Percentiles rank a stretch among this genome's conserved stretches.
phyloP scores from a whole-genome alignment of 176 grass and related monocot genomes.

The Rhynchospora breviuscula region DNA sequence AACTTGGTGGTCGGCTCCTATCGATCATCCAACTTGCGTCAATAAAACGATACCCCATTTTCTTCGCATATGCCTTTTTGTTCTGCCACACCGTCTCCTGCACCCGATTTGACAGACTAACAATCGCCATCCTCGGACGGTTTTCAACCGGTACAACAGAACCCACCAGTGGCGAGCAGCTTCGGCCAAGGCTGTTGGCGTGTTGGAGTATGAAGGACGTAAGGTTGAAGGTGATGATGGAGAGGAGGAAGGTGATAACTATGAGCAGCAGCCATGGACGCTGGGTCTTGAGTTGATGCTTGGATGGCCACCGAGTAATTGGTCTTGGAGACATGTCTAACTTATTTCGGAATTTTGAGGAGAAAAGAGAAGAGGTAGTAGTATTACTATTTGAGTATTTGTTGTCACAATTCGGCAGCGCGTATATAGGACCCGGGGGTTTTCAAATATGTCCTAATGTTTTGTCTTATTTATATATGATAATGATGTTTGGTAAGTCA shows the following conservation, averaged over 20 bases:
- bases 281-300: background rate
- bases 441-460: background rate
- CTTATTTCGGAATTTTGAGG: background rate
- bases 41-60: conserved; percentile 27
- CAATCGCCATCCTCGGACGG: conserved; percentile 27
- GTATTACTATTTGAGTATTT: background rate
- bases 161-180: background rate
- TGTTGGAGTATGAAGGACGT: conserved; percentile 3
- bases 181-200: conserved; percentile 31
- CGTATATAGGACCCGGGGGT: background rate
- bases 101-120: conserved; percentile 24
- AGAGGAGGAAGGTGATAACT: background rate
- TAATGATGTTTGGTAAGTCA: no score
- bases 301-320: background rate
- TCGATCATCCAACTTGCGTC: conserved; percentile 26
- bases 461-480: background rate
- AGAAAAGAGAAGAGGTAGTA: background rate
- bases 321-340: background rate
- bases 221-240: background rate
- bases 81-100: conserved; percentile 21
- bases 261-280: conserved; percentile 17
- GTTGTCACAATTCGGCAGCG: background rate
- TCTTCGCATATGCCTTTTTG: conserved; percentile 20
- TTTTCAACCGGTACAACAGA: background rate
- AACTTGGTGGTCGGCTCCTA: conserved; percentile 32